A percentile compares a stretch with the other conserved stretches of the same genome.
These are phyloP conservation scores for Wallacemonas rigidus DNA, from an alignment of 208 protist species.

Conservation along the genomic window DNA sequence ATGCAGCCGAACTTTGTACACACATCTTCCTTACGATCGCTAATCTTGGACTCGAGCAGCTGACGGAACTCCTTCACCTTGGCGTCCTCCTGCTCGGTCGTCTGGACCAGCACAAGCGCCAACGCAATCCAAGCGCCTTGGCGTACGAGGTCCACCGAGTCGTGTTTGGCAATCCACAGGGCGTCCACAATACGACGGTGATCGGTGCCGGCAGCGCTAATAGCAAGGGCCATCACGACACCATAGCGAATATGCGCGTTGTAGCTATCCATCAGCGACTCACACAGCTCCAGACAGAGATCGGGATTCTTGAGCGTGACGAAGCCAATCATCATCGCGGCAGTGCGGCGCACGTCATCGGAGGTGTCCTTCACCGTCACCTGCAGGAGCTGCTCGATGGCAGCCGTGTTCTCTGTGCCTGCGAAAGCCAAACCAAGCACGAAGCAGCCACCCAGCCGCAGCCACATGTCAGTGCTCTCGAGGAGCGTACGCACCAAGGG, in stretches of 20 bases:
- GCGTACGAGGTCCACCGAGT: slow-evolving; percentile 97
- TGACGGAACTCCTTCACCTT: slow-evolving; percentile 90
- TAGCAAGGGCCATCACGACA: slow-evolving; percentile 97
- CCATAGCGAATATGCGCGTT: slow-evolving; percentile 99
- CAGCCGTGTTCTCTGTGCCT: slow-evolving; percentile 95
- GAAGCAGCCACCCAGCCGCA: slow-evolving; percentile 97
- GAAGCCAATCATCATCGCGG: slow-evolving; percentile 98
- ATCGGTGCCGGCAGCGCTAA: slow-evolving; percentile 97
- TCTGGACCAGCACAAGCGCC: slow-evolving; percentile 97
- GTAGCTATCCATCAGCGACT: slow-evolving; percentile 95
- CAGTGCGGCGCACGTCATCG: slow-evolving; percentile 98
- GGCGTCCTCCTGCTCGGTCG: slow-evolving; percentile 85
- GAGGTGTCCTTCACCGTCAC: slow-evolving; percentile 97
- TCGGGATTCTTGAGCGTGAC: slow-evolving; percentile 95
- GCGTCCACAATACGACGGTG: slow-evolving; percentile 92
- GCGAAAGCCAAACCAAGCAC: slow-evolving; percentile 97
- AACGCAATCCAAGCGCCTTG: slow-evolving; percentile 97
- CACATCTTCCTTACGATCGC: slow-evolving; percentile 94
- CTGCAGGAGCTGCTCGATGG: slow-evolving; percentile 95
- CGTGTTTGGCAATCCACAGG: slow-evolving; percentile 94
- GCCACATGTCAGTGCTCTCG: slow-evolving; percentile 94
- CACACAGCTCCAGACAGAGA: slow-evolving; percentile 86
- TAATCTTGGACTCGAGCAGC: slow-evolving; percentile 65
- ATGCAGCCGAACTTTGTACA: slow-evolving; percentile 98
- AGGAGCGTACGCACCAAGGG: slow-evolving; percentile 93